Percentiles rank a stretch among this genome's conserved stretches.
phyloP scores from a whole-genome alignment of 306 rosid species.

The Cajanus cajan region DNA sequence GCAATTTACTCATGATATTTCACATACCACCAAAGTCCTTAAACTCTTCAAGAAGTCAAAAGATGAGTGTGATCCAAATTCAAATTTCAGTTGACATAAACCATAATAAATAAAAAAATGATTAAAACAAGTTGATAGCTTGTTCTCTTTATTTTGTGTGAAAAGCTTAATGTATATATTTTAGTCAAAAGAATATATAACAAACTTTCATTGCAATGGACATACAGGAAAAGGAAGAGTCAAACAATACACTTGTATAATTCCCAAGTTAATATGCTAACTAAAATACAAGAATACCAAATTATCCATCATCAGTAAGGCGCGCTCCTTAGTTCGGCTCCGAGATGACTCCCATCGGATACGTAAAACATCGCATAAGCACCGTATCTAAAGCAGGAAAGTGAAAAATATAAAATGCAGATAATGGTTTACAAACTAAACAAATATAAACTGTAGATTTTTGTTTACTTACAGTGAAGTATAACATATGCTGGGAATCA shows the following conservation, averaged over 20 bases:
- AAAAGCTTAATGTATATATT: not conserved
- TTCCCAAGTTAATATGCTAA: not conserved
- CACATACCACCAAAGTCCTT: not conserved
- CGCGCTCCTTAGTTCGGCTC: constrained; percentile 89
- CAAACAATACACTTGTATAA: not conserved
- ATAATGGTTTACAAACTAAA: not conserved
- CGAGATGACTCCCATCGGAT: constrained; percentile 93
- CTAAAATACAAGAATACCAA: constrained; percentile 53
- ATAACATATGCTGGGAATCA: constrained; percentile 65
- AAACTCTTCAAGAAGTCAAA: constrained; percentile 2
- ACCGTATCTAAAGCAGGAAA: constrained; percentile 49
- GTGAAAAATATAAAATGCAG: constrained; percentile 12
- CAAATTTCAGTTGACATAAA: constrained; percentile 2
- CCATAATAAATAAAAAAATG: not conserved
- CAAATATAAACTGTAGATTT: constrained; percentile 14
- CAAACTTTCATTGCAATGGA: not conserved
- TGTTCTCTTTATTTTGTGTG: not conserved
- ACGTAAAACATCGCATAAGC: constrained; percentile 71
- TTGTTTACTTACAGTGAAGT: constrained; percentile 60
- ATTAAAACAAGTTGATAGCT: not conserved
- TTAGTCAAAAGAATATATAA: constrained; percentile 2
- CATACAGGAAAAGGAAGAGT: constrained; percentile 6
- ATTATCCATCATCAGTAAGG: constrained; percentile 81
- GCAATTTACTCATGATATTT: not conserved
- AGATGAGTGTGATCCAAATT: not conserved